A percentile compares a stretch with the other conserved stretches of the same genome.
phyloP scores from a whole-genome alignment of 2,329 filamentous ascomycete species.

The Fonsecaea pedrosoi region DNA sequence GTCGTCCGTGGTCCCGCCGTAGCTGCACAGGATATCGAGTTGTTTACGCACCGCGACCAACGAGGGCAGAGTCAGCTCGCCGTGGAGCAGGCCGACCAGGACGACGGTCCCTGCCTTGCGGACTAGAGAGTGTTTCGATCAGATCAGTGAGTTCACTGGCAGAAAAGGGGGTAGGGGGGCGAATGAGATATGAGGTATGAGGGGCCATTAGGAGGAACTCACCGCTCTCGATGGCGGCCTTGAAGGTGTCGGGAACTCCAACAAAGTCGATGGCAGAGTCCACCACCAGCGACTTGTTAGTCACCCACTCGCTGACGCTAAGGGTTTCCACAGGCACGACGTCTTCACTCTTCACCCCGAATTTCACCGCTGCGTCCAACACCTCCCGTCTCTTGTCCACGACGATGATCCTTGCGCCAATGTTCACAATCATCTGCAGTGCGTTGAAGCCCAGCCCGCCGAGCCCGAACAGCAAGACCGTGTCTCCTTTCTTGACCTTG shows the following conservation, averaged over 20 bases:
- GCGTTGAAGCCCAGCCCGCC: conserved; percentile 29
- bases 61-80: conserved; percentile 14
- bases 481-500: conserved; percentile 16
- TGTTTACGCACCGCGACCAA: conserved; percentile 18
- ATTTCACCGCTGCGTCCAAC: conserved; percentile 29
- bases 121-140: conserved; percentile 8
- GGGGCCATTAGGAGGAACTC: neutral
- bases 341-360: conserved; percentile 25
- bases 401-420: conserved; percentile 26
- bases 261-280: conserved; percentile 32
- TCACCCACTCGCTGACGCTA: conserved; percentile 20
- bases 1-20: conserved; percentile 26
- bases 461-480: conserved; percentile 10
- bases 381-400: conserved; percentile 28
- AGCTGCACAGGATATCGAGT: conserved; percentile 28
- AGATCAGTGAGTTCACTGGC: neutral
- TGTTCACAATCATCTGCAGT: conserved; percentile 25
- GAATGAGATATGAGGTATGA: too few relatives aligned
- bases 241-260: conserved; percentile 27
- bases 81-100: conserved; percentile 24
- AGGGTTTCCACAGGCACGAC: conserved; percentile 20
- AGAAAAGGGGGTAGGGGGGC: neutral
- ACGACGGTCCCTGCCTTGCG: conserved; percentile 29
- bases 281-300: conserved; percentile 6
- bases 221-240: conserved; percentile 23